These are phyloP conservation scores for Tetracentron sinense DNA, from an alignment of 164 flowering plant species.

Conservation along the genomic window DNA sequence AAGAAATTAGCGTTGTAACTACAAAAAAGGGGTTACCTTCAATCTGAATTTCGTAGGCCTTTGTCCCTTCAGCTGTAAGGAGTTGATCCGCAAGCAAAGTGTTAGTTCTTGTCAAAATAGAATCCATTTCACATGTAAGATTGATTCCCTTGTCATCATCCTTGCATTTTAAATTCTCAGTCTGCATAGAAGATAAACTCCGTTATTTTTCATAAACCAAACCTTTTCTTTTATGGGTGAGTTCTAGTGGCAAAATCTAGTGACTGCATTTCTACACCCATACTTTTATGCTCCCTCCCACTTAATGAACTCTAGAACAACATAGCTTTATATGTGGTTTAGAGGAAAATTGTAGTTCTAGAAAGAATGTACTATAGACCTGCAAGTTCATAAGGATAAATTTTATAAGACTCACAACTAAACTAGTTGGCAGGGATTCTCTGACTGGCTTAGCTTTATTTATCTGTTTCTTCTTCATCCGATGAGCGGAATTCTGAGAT, in stretches of 20 bases:
- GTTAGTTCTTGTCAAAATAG: background rate
- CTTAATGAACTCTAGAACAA: background rate
- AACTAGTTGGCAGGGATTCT: slow-evolving; percentile 14
- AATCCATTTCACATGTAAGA: slow-evolving; percentile 9
- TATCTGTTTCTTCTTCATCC: slow-evolving; percentile 18
- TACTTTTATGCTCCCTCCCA: background rate
- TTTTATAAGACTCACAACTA: slow-evolving; percentile 31
- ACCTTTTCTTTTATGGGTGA: background rate
- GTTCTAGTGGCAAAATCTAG: background rate
- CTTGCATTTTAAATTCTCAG: slow-evolving; percentile 17
- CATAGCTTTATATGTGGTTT: background rate
- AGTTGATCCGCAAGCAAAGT: slow-evolving; percentile 15
- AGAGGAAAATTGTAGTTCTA: background rate
- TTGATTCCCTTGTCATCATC: slow-evolving; percentile 17
- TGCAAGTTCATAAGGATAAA: background rate
- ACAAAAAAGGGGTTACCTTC: slow-evolving; percentile 30
- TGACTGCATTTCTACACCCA: background rate
- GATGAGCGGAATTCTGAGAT: slow-evolving; percentile 10
- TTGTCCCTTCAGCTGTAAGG: slow-evolving; percentile 12
- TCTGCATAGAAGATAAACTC: slow-evolving; percentile 27
- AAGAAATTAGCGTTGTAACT: background rate
- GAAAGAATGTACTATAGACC: background rate
- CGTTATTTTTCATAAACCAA: background rate
- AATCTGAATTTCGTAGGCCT: slow-evolving; percentile 15
- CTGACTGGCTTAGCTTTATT: slow-evolving; percentile 25